Evolutionary conservation across 164 flowering plant genomes (phyloP).

Genomic region (Magnolia officinalis): DNA sequence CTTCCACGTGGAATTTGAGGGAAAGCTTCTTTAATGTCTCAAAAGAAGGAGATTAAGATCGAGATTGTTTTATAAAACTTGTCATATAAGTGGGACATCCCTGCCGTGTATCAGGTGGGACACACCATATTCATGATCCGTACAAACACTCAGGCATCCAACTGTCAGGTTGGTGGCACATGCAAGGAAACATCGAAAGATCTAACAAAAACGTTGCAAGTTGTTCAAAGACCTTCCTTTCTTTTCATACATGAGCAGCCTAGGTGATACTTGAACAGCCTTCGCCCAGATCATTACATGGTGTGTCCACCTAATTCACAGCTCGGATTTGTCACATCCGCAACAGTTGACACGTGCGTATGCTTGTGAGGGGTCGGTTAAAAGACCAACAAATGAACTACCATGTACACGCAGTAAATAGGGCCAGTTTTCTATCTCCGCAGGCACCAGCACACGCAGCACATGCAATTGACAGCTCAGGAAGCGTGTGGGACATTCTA

Average conservation of each 20-base stretch:
- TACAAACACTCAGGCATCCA: not conserved
- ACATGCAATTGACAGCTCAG: no score
- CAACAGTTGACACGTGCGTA: not conserved
- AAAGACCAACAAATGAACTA: no score
- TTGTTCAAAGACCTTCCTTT: not conserved
- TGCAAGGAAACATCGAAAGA: not conserved
- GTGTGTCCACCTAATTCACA: not conserved
- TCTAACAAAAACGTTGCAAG: not conserved
- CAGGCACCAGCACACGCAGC: no score
- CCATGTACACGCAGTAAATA: no score
- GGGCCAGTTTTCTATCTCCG: no score
- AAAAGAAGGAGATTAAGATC: not conserved
- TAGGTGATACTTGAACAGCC: not conserved
- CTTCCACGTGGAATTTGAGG: not conserved
- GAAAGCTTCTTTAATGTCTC: not conserved
- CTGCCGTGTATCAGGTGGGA: not conserved
- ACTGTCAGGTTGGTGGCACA: not conserved
- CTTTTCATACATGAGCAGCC: not conserved
- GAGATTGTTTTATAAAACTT: not conserved
- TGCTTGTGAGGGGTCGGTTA: not conserved
- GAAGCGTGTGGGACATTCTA: no score
- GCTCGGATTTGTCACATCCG: not conserved
- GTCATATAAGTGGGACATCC: not conserved
- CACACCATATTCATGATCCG: not conserved
- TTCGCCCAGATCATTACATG: not conserved